phyloP scores from a whole-genome alignment of 352 stramenopile genomes.

The Phytopythium chamaehyphon region DNA sequence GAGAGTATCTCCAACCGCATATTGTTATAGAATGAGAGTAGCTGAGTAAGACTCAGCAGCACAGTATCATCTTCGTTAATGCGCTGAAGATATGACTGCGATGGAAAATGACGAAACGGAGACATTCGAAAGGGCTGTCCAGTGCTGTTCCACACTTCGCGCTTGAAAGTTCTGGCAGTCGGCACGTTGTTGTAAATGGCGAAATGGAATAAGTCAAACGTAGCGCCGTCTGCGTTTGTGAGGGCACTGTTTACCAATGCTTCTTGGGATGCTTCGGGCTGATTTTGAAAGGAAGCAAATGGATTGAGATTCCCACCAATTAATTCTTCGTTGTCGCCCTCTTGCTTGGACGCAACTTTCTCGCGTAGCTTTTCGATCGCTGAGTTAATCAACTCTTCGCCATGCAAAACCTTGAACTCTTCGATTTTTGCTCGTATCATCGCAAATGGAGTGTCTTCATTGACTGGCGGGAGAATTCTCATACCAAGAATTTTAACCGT shows the following conservation, averaged over 20 bases:
- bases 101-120: conserved; percentile 33
- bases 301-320: too few relatives aligned
- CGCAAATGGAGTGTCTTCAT: conserved; percentile 60
- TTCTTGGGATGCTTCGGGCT: conserved; percentile 1
- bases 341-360: background rate
- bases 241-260: background rate
- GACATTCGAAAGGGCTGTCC: conserved; percentile 1
- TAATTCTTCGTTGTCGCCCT: background rate
- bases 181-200: conserved; percentile 47
- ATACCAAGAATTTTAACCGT: conserved; percentile 51
- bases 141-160: conserved; percentile 2
- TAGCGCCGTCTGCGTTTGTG: conserved; percentile 29
- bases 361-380: conserved; percentile 34
- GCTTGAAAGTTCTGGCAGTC: conserved; percentile 12
- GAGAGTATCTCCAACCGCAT: conserved; percentile 42
- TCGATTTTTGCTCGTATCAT: conserved; percentile 47
- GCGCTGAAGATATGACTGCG: conserved; percentile 19
- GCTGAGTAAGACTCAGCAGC: conserved; percentile 43
- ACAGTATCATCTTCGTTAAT: conserved; percentile 42
- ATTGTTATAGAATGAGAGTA: conserved; percentile 64
- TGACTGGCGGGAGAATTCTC: conserved; percentile 43
- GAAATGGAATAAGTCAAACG: conserved; percentile 74
- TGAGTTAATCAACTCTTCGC: conserved; percentile 53
- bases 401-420: conserved; percentile 49
- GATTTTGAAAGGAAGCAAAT: conserved; percentile 6